Evolutionary conservation across 2,329 filamentous ascomycete genomes (phyloP), one percentile per base, ranked within the genome.

Genomic region (Ophiocordyceps camponoti-rufipedis): DNA sequence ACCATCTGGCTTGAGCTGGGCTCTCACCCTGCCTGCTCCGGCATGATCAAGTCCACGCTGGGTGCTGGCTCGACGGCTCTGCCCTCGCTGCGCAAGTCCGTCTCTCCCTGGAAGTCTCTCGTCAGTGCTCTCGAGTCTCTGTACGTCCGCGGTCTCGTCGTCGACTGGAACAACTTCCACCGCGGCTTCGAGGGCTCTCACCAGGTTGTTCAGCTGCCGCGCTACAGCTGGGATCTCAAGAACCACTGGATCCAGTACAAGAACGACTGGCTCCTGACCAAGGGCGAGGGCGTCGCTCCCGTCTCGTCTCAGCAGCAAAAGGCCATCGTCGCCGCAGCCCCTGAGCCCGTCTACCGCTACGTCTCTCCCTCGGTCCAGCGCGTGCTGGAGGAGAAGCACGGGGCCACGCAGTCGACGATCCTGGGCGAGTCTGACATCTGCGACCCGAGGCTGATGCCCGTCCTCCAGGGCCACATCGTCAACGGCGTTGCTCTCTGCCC

Each of bases 221-320:
- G 73, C 3, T 88, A 87, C 56, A 70, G 70, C 1, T 88, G 82
- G 62, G 80, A 87, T 53, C 67, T 76, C 53, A 85, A 85, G 67
- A 79, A 74, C 51, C 85, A 86, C 58, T 78, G 74, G 74, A 67
- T 76, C 29, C 64, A 70, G 52, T 78, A 77, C 52, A 62, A 70
- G 46, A 80, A 83, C 48, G 79, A 86, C 59, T 86, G 80, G 79
- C 72, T 71, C 11, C 66, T 86, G n/a, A 38, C 40, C 16, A 45
- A 45, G 39, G 44, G 44, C 8, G 44, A 35, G 28, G 38, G 38
- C 3, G 8, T 29, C 13, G 43, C 28, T 8, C 28, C 18, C 19
- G 39, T 41, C 13, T 10, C 42, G 5, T 29, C 7, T 12, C 6
- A 31, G 28, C 29, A 43, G 23, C 11, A 31, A 23, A 23, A 23